These are phyloP conservation scores for Pontederia paniculata DNA, from an alignment of 176 grass and related monocot genomes.

Conservation along the genomic window DNA sequence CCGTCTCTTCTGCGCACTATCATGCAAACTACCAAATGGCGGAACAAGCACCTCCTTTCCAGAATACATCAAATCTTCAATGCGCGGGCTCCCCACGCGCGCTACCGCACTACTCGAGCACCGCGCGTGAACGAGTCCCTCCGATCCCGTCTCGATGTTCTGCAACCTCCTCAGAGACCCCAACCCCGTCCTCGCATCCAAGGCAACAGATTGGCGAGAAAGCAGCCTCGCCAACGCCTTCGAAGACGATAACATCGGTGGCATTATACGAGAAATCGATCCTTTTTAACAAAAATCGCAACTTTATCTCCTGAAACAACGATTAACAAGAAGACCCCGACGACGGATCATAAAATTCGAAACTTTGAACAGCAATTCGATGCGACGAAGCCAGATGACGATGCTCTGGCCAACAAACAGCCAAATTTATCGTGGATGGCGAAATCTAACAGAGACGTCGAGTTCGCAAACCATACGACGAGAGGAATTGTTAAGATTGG, in stretches of 20 bases:
- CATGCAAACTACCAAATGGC: conserved; percentile 12
- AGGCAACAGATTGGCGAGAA: conserved; percentile 22
- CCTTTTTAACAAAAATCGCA: too few relatives aligned
- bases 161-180: conserved; percentile 26
- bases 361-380: too few relatives aligned
- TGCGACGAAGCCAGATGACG: too few relatives aligned
- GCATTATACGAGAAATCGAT: conserved; percentile 15
- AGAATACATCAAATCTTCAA: too few relatives aligned
- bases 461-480: too few relatives aligned
- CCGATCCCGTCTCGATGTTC: conserved; percentile 21
- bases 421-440: too few relatives aligned
- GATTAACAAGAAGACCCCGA: too few relatives aligned
- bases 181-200: conserved; percentile 34
- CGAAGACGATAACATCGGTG: conserved; percentile 35
- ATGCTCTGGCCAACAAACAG: too few relatives aligned
- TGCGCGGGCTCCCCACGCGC: conserved; percentile 5
- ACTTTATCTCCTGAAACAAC: too few relatives aligned
- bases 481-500: too few relatives aligned
- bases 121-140: conserved; percentile 46
- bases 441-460: too few relatives aligned
- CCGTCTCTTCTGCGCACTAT: conserved; percentile 36
- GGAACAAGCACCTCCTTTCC: background rate
- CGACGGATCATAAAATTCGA: too few relatives aligned
- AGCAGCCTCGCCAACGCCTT: conserved; percentile 23
- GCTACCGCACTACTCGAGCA: conserved; percentile 22